Conservation (phyloP, 1,139 yeast genomes). For the Lodderomyces elongisporus region DNA sequence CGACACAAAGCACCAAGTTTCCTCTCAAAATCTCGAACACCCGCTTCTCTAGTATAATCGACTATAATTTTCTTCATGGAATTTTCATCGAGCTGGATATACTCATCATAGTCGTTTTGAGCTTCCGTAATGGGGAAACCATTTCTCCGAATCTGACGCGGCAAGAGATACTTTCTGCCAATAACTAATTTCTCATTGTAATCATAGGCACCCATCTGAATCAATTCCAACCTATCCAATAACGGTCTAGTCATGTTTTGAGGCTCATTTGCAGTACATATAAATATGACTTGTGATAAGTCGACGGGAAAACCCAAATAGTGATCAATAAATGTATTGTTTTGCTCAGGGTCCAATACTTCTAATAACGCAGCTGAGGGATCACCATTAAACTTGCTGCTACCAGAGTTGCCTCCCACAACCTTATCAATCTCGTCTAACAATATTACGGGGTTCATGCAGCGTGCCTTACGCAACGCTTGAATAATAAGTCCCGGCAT, state of each 20-base stretch:
- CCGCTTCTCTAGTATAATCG: conserved; percentile 81
- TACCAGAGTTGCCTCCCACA: conserved; percentile 50
- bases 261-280: conserved; percentile 88
- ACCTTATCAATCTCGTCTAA: conserved; percentile 89
- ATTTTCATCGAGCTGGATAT: conserved; percentile 36
- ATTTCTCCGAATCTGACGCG: conserved; percentile 71
- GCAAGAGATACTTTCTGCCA: conserved; percentile 65
- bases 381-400: conserved; percentile 65
- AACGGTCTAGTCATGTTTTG: conserved; percentile 73
- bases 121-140: conserved; percentile 49
- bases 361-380: conserved; percentile 90
- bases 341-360: conserved; percentile 90
- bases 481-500: conserved; percentile 86
- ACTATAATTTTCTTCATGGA: conserved; percentile 59
- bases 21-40: conserved; percentile 77
- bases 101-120: conserved; percentile 21
- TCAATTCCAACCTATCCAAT: conserved; percentile 81
- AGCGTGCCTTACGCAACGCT: conserved; percentile 70
- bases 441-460: conserved; percentile 84
- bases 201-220: conserved; percentile 77
- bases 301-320: conserved; percentile 87
- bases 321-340: conserved; percentile 72
- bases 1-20: conserved; percentile 70
- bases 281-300: conserved; percentile 74
- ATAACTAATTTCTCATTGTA: conserved; percentile 73